Evolutionary conservation across 2,329 filamentous ascomycete genomes (phyloP).

Genomic region (Apiospora kogelbergensis): DNA sequence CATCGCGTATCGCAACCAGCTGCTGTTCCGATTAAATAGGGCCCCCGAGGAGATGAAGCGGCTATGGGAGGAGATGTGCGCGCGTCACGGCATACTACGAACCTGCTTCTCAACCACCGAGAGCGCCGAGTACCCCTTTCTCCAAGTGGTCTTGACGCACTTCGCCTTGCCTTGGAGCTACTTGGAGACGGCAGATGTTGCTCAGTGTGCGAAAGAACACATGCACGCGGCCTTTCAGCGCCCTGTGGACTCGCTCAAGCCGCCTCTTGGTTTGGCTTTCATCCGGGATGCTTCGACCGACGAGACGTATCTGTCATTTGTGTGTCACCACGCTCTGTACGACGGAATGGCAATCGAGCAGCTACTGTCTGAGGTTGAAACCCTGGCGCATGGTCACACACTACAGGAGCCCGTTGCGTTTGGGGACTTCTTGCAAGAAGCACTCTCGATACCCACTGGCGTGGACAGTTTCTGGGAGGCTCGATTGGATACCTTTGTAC

Average conservation of each 20-base stretch:
- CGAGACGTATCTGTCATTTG: slow-evolving; percentile 43
- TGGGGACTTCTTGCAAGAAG: slow-evolving; percentile 61
- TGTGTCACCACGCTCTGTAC: slow-evolving; percentile 80
- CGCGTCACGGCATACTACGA: slow-evolving; percentile 73
- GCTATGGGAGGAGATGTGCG: slow-evolving; percentile 63
- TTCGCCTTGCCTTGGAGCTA: slow-evolving; percentile 42
- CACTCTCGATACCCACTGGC: slow-evolving; percentile 46
- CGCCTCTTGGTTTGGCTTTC: slow-evolving; percentile 46
- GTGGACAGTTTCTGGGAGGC: slow-evolving; percentile 66
- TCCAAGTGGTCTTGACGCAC: slow-evolving; percentile 65
- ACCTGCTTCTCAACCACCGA: slow-evolving; percentile 73
- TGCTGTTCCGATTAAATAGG: slow-evolving; percentile 60
- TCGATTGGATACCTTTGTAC: slow-evolving; percentile 52
- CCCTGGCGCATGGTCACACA: slow-evolving; percentile 44
- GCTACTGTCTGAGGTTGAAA: slow-evolving; percentile 71
- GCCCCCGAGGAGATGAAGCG: slow-evolving; percentile 49
- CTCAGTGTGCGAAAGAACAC: slow-evolving; percentile 33
- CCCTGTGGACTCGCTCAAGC: slow-evolving; percentile 43
- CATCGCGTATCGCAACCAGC: slow-evolving; percentile 70
- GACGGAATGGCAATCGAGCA: slow-evolving; percentile 76
- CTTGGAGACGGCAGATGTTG: slow-evolving; percentile 24
- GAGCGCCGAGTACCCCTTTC: slow-evolving; percentile 60
- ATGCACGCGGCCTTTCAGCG: slow-evolving; percentile 34
- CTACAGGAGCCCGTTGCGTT: slow-evolving; percentile 57
- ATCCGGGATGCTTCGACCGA: slow-evolving; percentile 31